phyloP scores from a whole-genome alignment of 352 stramenopile genomes.

The Globisporangium cylindrosporum region DNA sequence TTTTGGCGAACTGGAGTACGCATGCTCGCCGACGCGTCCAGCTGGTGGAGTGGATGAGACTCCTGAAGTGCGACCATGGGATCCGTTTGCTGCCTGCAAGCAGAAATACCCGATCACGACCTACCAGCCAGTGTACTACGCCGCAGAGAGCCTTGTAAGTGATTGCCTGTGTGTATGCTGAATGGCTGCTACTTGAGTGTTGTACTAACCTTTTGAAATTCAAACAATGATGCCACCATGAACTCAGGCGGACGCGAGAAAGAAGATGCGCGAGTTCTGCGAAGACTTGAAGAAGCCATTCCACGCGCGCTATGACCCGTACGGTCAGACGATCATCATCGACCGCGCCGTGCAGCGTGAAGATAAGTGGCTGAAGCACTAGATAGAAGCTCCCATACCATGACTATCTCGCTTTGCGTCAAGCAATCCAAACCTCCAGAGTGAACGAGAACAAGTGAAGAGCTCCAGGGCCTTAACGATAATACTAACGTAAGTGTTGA shows the following conservation, averaged over 20 bases:
- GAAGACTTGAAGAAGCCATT: slow-evolving; percentile 95
- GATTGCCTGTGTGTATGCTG: not conserved
- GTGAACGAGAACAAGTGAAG: not conserved
- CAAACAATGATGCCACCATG: not conserved
- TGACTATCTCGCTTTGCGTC: not conserved
- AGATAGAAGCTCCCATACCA: not conserved
- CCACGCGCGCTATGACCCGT: slow-evolving; percentile 93
- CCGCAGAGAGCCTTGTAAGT: slow-evolving; percentile 91
- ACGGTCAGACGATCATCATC: slow-evolving; percentile 86
- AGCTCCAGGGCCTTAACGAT: not conserved
- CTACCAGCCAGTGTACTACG: slow-evolving; percentile 97
- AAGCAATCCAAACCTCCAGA: not conserved
- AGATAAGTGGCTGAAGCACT: slow-evolving; percentile 46
- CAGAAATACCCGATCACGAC: slow-evolving; percentile 97
- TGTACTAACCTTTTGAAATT: not conserved
- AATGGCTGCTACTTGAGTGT: not conserved
- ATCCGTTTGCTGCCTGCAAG: slow-evolving; percentile 90
- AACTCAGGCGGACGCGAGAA: slow-evolving; percentile 84
- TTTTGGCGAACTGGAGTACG: slow-evolving; percentile 97
- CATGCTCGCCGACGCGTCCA: slow-evolving; percentile 72
- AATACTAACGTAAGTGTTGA: not conserved
- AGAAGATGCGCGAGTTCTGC: slow-evolving; percentile 94
- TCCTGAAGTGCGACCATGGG: slow-evolving; percentile 92
- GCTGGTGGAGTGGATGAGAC: slow-evolving; percentile 51
- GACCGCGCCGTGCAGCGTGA: slow-evolving; percentile 70